phyloP scores from a whole-genome alignment of 1,284 basidiomycete genomes.

The Macrocybe sp. region DNA sequence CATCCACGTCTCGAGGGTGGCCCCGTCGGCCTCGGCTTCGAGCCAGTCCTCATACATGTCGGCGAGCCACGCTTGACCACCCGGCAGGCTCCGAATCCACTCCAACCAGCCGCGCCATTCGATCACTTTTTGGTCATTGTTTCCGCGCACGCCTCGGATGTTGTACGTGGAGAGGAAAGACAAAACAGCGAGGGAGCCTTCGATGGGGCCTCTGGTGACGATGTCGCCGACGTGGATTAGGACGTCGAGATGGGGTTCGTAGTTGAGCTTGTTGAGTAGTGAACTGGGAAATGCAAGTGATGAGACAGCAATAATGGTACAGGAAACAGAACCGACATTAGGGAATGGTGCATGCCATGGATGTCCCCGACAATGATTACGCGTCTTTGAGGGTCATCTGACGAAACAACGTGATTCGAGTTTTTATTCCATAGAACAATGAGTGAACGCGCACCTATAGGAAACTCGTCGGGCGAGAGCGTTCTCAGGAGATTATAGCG shows the following conservation, averaged over 20 bases:
- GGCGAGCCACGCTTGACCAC: slow-evolving; percentile 47
- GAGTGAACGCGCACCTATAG: slow-evolving; percentile 36
- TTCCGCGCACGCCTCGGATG: slow-evolving; percentile 78
- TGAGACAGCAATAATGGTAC: background rate
- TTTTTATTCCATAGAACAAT: background rate
- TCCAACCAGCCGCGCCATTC: slow-evolving; percentile 84
- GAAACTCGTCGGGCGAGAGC: slow-evolving; percentile 43
- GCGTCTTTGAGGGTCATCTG: slow-evolving; percentile 49
- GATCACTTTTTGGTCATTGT: slow-evolving; percentile 85
- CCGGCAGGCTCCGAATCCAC: slow-evolving; percentile 47
- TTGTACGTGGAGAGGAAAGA: slow-evolving; percentile 58
- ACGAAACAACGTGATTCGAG: slow-evolving; percentile 2
- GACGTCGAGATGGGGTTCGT: slow-evolving; percentile 54
- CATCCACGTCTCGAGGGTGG: slow-evolving; percentile 40
- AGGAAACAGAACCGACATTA: slow-evolving; percentile 49
- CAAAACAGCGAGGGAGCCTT: slow-evolving; percentile 60
- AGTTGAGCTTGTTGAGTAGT: slow-evolving; percentile 58
- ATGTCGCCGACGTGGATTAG: slow-evolving; percentile 83
- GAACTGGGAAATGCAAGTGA: slow-evolving; percentile 33
- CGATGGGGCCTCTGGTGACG: slow-evolving; percentile 59
- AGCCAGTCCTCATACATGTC: slow-evolving; percentile 40
- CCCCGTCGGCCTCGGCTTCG: slow-evolving; percentile 26
- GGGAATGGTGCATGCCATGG: slow-evolving; percentile 70
- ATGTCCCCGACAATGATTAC: slow-evolving; percentile 79
- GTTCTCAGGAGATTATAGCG: slow-evolving; percentile 38